Base-by-base conservation (phyloP, 106 monocot species). In the Dioscorea alata region DNA sequence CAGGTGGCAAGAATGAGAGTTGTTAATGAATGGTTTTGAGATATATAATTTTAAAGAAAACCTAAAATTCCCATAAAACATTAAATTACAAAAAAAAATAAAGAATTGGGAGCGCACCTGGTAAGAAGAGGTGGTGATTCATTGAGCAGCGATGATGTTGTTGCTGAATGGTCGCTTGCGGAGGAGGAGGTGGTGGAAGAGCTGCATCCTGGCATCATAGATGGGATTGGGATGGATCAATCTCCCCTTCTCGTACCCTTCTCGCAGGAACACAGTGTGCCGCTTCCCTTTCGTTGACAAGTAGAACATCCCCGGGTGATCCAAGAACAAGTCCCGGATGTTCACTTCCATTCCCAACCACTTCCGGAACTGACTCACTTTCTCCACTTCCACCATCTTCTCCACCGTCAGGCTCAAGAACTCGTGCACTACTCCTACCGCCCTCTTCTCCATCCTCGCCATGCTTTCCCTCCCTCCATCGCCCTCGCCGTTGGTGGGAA, bases 331-430 rank as follows among this genome's bases (percentile, higher is more conserved):
- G 64, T 92, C 92, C 63, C 91, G 66, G 15, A 97, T 69, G 72
- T 97, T 97, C 14, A 92, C 69, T 62, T 97, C 82, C 48, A 97
- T 85, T 14, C 78, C 78, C 56, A 92, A 85, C 75, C 86, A 89
- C 49, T 83, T 86, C 76, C 92, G 77, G 69, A 97, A 92, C 18
- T 97, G 96, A 81, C 92, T 97, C 16, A 97, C 65, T 71, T 89
- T 81, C 82, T 97, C 96, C 66, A 97, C 92, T 82, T 92, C 96
- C 78, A 84, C 92, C 86, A 82, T 86, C 78, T 89, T 92, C 86
- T 97, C 96, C 67, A 89, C 89, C 19, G 96, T 92, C 80, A 92
- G 60, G 82, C 86, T 89, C 73, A 97, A 54, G 76, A 97, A 89
- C 75, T 97, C 92, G 50, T 92, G 96, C 19, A 74, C 82, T 8